Percentiles rank a stretch among this genome's conserved stretches.
phyloP scores from a whole-genome alignment of 805 yeast species.

The Komagataella pseudopastoris region DNA sequence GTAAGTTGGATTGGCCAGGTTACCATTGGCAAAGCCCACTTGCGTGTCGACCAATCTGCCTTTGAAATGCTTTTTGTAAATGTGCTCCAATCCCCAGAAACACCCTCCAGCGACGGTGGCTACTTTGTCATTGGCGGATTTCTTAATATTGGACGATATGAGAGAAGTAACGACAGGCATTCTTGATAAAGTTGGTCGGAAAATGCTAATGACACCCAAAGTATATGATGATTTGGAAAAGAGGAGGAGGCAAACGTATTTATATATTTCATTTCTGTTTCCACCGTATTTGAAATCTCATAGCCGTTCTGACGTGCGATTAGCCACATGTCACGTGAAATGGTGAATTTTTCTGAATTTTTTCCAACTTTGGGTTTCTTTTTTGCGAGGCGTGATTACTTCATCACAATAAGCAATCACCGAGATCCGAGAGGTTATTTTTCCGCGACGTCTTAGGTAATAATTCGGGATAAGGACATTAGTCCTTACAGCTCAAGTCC shows the following conservation, averaged over 20 bases:
- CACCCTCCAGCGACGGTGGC: constrained; percentile 55
- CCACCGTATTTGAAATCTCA: neutral
- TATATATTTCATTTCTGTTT: too few species aligned
- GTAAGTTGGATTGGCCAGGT: constrained; percentile 40
- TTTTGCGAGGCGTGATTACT: neutral
- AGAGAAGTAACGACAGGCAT: neutral
- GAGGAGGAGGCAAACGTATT: neutral
- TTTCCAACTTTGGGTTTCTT: neutral
- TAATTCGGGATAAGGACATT: neutral
- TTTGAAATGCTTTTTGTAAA: constrained; percentile 58
- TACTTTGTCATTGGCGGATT: constrained; percentile 28
- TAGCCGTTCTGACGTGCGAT: neutral
- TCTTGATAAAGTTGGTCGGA: neutral
- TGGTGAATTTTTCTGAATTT: neutral
- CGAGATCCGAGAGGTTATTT: neutral
- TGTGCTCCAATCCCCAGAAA: constrained; percentile 85
- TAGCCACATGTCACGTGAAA: neutral
- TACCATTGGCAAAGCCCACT: constrained; percentile 90
- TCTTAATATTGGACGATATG: constrained; percentile 5
- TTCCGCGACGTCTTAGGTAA: neutral
- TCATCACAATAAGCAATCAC: neutral
- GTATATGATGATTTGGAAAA: too few species aligned
- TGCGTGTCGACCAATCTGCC: constrained; percentile 57
- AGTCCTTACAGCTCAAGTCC: neutral
- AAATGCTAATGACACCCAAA: too few species aligned